A percentile compares a stretch with the other conserved stretches of the same genome.
Conservation (phyloP, 352 stramenopile species). For the Pythium periplocum region DNA sequence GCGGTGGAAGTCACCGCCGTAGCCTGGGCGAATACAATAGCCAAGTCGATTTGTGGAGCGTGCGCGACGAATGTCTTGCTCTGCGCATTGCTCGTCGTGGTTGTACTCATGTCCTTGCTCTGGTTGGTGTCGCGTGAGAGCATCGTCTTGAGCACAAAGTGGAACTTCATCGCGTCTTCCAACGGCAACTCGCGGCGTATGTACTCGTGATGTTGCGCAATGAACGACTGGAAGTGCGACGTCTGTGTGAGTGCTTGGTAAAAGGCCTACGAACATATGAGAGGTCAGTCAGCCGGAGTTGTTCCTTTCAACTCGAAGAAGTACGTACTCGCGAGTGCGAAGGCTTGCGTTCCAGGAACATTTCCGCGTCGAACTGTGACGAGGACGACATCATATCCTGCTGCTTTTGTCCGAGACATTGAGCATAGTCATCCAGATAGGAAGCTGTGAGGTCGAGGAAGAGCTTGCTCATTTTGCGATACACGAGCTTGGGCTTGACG, state of each 20-base stretch:
- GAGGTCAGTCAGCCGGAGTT: too few species aligned
- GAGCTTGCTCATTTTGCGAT: slow-evolving; percentile 19
- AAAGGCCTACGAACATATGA: slow-evolving; percentile 18
- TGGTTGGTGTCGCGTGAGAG: slow-evolving; percentile 7
- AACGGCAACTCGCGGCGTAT: slow-evolving; percentile 17
- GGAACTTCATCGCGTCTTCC: slow-evolving; percentile 32
- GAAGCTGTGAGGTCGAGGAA: slow-evolving; percentile 15
- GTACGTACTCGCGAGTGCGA: slow-evolving; percentile 13
- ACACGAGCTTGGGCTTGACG: slow-evolving; percentile 15
- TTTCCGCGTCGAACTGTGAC: slow-evolving; percentile 9
- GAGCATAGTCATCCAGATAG: slow-evolving; percentile 11
- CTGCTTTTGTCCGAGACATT: not conserved
- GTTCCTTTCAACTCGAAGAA: not conserved
- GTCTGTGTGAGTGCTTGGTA: slow-evolving; percentile 27
- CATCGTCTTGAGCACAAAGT: slow-evolving; percentile 31
- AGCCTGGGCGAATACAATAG: too few species aligned
- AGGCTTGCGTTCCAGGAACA: slow-evolving; percentile 18
- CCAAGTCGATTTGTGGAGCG: slow-evolving; percentile 12
- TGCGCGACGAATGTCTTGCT: slow-evolving; percentile 40
- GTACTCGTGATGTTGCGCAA: slow-evolving; percentile 33
- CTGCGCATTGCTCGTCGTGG: too few species aligned
- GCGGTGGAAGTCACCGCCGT: not conserved
- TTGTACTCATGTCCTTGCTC: too few species aligned
- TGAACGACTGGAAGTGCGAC: slow-evolving; percentile 34
- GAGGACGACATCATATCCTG: too few species aligned